Conservation (phyloP, 352 stramenopile species). For the Phytophthora pistaciae region DNA sequence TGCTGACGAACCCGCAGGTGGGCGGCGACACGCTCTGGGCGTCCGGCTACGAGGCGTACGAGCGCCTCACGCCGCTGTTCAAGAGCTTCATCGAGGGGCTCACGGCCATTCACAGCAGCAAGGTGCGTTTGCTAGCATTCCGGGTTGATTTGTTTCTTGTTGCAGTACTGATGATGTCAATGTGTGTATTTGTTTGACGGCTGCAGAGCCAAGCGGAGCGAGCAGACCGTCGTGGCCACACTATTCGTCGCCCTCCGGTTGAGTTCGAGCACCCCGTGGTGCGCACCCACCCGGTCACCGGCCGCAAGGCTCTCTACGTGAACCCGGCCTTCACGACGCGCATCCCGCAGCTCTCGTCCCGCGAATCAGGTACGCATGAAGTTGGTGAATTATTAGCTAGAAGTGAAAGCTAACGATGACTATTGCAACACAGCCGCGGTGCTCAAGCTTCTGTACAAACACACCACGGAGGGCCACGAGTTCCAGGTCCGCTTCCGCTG, state of each 20-base stretch:
- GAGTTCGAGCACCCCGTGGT: constrained; percentile 7
- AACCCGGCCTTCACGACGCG: constrained; percentile 1
- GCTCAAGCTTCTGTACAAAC: constrained; percentile 3
- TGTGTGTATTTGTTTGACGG: neutral
- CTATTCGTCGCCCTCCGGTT: neutral
- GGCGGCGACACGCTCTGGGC: constrained; percentile 2
- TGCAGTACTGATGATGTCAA: neutral
- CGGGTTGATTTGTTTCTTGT: too few relatives aligned
- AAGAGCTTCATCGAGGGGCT: neutral
- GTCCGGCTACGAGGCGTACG: constrained; percentile 4
- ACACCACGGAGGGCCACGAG: constrained; percentile 1
- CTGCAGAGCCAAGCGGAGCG: neutral
- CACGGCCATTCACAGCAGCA: neutral
- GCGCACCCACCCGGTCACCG: constrained; percentile 1
- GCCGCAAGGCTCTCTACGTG: constrained; percentile 1
- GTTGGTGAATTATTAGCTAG: too few relatives aligned
- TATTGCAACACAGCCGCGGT: neutral
- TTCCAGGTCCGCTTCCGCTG: constrained; percentile 1
- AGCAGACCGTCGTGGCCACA: neutral
- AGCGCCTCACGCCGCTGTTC: neutral
- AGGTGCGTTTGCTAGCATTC: neutral
- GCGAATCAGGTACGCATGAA: neutral
- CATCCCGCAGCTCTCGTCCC: constrained; percentile 1
- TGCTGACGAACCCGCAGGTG: neutral
- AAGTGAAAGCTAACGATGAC: neutral